Base-by-base conservation (phyloP, 805 yeast species). In the Barnettozyma siamensis region DNA sequence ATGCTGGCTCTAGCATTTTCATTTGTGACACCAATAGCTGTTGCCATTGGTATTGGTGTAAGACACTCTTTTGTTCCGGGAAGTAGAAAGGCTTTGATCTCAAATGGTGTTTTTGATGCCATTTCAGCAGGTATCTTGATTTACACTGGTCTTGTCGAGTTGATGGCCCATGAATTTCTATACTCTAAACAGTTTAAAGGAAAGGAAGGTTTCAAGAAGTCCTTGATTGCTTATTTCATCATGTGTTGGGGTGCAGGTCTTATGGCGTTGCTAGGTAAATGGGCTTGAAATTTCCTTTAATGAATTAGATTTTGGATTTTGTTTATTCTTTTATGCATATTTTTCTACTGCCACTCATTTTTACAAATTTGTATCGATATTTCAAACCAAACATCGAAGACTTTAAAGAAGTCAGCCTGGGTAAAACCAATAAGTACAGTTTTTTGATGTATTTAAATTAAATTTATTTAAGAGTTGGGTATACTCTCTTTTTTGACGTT, bases 31-130 rank as follows among this genome's bases (percentile, higher is more conserved):
- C 94, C 95, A 2, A 64, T 83, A 35, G 83, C 91, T 3, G 74
- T 83, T 50, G 88, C 83, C 4, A 77, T 83, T 50, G 96, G 95
- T 31, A 62, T 87, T 28, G 88, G 88, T 33, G 85, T 83, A 4
- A 74, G 91, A 54, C 60, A 70, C 30, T 60, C 78, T 7, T 83
- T 78, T 55, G 69, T 73, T 33, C 78, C 84, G 33, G 75, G 72
- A 10, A 73, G 84, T 12, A 65, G 76, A 54, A 71, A 63, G 1
- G 76, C 85, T 2, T 65, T 80, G 41, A 75, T 83, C 42, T 70
- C 84, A 2, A 81, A 78, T 42, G 95, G 95, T 36, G 70, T 75
- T 4, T 79, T 83, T 50, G 93, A 86, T 56, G 68, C 91, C 1
- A 68, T 86, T 35, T 82, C 91, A 23, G 72, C 91, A 0, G 95